Percentiles rank a stretch among this genome's conserved stretches.
Conservation (phyloP, 495 filamentous ascomycete genomes). For the Talaromyces ruber region DNA sequence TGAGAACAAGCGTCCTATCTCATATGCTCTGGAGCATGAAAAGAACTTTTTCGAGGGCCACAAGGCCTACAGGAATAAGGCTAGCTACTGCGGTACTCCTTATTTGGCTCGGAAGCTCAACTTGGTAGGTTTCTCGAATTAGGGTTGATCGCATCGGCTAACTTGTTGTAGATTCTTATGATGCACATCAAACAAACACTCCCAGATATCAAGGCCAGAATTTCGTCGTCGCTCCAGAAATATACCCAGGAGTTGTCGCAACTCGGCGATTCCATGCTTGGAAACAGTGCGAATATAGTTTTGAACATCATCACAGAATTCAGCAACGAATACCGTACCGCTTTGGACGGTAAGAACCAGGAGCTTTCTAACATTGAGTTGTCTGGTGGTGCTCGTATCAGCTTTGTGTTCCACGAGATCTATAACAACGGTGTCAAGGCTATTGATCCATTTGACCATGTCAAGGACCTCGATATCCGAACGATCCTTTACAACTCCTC, state of each 20-base stretch:
- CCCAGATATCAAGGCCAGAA: slow-evolving; percentile 95
- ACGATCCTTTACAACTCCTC: slow-evolving; percentile 98
- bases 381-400: slow-evolving; percentile 95
- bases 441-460: slow-evolving; percentile 92
- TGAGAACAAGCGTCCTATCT: slow-evolving; percentile 90
- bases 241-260: slow-evolving; percentile 74
- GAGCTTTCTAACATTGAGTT: slow-evolving; percentile 91
- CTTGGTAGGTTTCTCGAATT: slow-evolving; percentile 43
- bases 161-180: slow-evolving; percentile 73
- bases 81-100: slow-evolving; percentile 94
- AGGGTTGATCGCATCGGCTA: background rate
- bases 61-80: slow-evolving; percentile 98
- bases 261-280: slow-evolving; percentile 91
- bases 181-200: slow-evolving; percentile 99
- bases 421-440: slow-evolving; percentile 98
- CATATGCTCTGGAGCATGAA: slow-evolving; percentile 88
- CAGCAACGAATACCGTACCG: slow-evolving; percentile 90
- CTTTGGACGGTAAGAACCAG: slow-evolving; percentile 92
- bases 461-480: slow-evolving; percentile 96
- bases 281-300: slow-evolving; percentile 91
- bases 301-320: slow-evolving; percentile 99
- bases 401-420: slow-evolving; percentile 98
- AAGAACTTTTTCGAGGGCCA: slow-evolving; percentile 98
- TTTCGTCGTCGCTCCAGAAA: slow-evolving; percentile 84
- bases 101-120: slow-evolving; percentile 96